Base-by-base conservation (phyloP, 2,329 filamentous ascomycete species). In the Magnaporthales sp. region DNA sequence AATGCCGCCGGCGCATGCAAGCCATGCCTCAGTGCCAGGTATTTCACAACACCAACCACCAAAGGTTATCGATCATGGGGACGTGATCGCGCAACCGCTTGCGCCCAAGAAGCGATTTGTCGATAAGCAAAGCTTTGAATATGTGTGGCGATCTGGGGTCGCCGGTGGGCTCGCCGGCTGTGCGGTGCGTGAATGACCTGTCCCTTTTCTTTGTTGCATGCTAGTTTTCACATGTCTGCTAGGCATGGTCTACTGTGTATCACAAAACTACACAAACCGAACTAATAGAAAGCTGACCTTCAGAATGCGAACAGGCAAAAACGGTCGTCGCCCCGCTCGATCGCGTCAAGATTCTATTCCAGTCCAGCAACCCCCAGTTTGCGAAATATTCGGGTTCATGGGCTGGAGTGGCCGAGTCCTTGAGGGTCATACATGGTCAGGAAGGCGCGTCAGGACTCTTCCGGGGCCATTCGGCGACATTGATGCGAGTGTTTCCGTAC, bases 301-400 rank as follows among this genome's bases (percentile, higher is more conserved):
- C 8, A 15, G 8, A 24, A 3, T 15, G 2, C 13, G 26, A 61
- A 65, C 72, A 97, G 93, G 95, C 91, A 69, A 99, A 99, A 83
- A 97, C 94, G 0, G 83, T 96, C 7, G 96, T 99, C 51, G 95
- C 93, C 27, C 95, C 95, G 27, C 90, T 99, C 70, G 95, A 99
- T 79, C 90, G 95, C 71, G 95, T 99, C 74, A 99, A 99, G 80
- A 99, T 99, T 74, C 90, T 99, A 58, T 98, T 99, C 80, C 95
- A 99, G 77, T 91, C 95, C 65, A 92, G 91, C 74, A 97, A 95
- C 74, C 95, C 95, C 3, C 90, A 95, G 71, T 99, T 97, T 76
- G 86, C 90, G 66, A 97, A 96, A 79, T 99, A 98, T 76, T 88
- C 92, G 1, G 91, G 93, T 56, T 93, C 90, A 58, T 97, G 93